Evolutionary conservation across 2,329 filamentous ascomycete species (phyloP).

Genomic region (Sarocladium brachiariae): DNA sequence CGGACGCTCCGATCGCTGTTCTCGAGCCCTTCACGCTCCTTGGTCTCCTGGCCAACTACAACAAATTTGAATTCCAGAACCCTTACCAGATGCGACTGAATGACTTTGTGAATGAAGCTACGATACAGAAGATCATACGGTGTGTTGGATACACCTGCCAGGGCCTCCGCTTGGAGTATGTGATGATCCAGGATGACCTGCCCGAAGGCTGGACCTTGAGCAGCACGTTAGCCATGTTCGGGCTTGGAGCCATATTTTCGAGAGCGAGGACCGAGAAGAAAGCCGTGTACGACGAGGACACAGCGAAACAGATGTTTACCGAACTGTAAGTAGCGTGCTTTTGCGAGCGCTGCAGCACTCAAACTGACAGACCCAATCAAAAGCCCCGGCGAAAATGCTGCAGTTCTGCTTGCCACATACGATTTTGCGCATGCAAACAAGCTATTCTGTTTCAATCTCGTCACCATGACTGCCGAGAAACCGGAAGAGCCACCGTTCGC

Average conservation of each 20-base stretch:
- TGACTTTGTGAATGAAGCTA: constrained; percentile 88
- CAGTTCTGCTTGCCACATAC: constrained; percentile 77
- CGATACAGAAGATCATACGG: constrained; percentile 74
- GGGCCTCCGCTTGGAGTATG: constrained; percentile 64
- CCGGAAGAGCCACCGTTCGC: constrained; percentile 68
- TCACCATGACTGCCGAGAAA: constrained; percentile 57
- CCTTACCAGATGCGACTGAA: constrained; percentile 87
- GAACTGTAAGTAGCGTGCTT: constrained; percentile 55
- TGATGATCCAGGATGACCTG: constrained; percentile 81
- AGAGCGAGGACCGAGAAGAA: constrained; percentile 56
- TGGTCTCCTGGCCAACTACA: constrained; percentile 90
- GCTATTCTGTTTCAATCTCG: constrained; percentile 80
- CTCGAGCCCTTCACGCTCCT: constrained; percentile 75
- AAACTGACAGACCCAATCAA: constrained; percentile 9
- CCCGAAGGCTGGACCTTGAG: constrained; percentile 84
- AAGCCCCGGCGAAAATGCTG: constrained; percentile 73
- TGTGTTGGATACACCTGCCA: constrained; percentile 69
- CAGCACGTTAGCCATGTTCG: constrained; percentile 75
- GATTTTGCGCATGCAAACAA: constrained; percentile 95
- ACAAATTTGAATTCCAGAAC: constrained; percentile 98
- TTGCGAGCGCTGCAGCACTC: constrained; percentile 8
- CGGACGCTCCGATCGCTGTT: constrained; percentile 54
- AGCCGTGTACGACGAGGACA: constrained; percentile 63
- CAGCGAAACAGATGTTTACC: constrained; percentile 73
- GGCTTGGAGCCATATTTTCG: constrained; percentile 68